A percentile compares a stretch with the other conserved stretches of the same genome.
Evolutionary conservation across 345 rosid genomes (phyloP).

Genomic region (Eucalyptus marginata): DNA sequence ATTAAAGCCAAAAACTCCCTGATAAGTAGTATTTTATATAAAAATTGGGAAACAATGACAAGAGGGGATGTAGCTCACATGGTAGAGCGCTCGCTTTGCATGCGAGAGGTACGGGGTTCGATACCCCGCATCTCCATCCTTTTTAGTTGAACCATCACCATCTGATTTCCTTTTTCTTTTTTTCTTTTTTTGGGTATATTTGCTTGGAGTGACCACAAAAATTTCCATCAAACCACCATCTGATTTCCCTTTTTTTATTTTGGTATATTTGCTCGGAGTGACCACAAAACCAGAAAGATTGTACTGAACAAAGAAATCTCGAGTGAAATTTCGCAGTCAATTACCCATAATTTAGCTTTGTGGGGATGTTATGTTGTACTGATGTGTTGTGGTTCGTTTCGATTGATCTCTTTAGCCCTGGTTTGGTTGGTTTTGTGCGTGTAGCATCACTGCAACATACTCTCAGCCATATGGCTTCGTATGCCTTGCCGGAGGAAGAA

Average conservation of each 20-base stretch:
- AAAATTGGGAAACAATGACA: rapidly evolving
- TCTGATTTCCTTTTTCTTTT: not conserved
- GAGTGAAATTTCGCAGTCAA: not conserved
- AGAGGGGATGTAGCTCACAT: slow-evolving; percentile 57
- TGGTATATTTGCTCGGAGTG: not conserved
- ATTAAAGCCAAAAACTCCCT: not conserved
- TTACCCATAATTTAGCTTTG: not conserved
- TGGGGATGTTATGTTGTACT: not conserved
- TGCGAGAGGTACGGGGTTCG: slow-evolving; percentile 57
- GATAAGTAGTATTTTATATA: not conserved
- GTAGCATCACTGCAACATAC: not conserved
- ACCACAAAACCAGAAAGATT: not conserved
- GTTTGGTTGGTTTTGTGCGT: not conserved
- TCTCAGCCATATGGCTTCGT: not conserved
- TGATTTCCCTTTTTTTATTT: not conserved
- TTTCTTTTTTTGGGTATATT: too few relatives aligned
- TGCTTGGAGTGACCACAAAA: too few relatives aligned
- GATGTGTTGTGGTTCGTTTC: not conserved
- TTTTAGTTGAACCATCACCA: not conserved
- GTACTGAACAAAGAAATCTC: not conserved
- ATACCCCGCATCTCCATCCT: slow-evolving; percentile 34
- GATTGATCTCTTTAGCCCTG: not conserved
- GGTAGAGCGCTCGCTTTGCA: slow-evolving; percentile 73
- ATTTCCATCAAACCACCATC: not conserved
- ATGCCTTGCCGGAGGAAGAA: not conserved